These are phyloP conservation scores for Polymyxa betae DNA, from an alignment of 208 protist species.

Conservation along the genomic window DNA sequence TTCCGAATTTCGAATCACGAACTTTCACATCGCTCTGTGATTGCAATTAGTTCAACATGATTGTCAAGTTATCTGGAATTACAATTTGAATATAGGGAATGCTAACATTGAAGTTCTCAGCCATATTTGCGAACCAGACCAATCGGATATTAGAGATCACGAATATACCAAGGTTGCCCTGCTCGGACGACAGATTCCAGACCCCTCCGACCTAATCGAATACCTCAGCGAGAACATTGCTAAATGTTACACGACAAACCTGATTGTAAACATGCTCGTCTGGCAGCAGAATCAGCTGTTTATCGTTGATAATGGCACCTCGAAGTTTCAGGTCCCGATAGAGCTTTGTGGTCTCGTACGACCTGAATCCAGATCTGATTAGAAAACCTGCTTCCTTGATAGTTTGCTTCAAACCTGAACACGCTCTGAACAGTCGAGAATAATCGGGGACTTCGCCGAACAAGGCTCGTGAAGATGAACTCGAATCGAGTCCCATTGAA, in stretches of 20 bases:
- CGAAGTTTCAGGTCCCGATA: conserved; percentile 91
- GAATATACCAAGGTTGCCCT: conserved; percentile 86
- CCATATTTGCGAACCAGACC: conserved; percentile 85
- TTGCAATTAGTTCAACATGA: not conserved
- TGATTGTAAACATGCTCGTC: conserved; percentile 84
- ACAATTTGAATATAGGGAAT: conserved; percentile 90
- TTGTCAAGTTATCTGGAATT: not conserved
- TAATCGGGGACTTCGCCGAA: conserved; percentile 70
- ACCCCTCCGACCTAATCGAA: conserved; percentile 80
- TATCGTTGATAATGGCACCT: conserved; percentile 83
- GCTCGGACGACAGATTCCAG: conserved; percentile 86
- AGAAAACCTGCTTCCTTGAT: not conserved
- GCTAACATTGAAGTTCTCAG: conserved; percentile 89
- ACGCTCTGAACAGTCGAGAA: conserved; percentile 78
- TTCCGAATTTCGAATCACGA: conserved; percentile 81
- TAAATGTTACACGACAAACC: conserved; percentile 63
- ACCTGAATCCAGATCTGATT: conserved; percentile 72
- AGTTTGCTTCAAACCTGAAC: conserved; percentile 27
- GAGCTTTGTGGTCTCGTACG: conserved; percentile 87
- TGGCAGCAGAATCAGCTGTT: conserved; percentile 81
- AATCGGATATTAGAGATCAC: conserved; percentile 90
- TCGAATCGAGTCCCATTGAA: conserved; percentile 82
- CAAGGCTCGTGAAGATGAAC: conserved; percentile 90
- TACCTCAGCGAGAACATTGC: no score
- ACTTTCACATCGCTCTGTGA: conserved; percentile 57